A percentile compares a stretch with the other conserved stretches of the same genome.
Conservation (phyloP, 1,284 basidiomycete genomes). For the Coniophora puteana region DNA sequence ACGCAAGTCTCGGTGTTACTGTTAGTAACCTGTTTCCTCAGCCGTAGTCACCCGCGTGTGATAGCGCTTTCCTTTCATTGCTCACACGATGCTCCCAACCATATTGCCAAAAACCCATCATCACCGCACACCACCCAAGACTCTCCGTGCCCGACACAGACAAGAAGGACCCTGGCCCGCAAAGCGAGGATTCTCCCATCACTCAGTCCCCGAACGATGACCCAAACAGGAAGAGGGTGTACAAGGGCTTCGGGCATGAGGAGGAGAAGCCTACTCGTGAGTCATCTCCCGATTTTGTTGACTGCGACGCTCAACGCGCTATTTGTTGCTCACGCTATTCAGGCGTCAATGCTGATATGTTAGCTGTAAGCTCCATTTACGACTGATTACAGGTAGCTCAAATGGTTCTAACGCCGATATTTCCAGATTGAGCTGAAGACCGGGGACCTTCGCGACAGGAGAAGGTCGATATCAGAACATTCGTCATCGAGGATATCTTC, state of each 20-base stretch:
- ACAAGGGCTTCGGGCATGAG: constrained; percentile 89
- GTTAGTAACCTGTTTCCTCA: no score
- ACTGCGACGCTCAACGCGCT: no score
- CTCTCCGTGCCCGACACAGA: constrained; percentile 41
- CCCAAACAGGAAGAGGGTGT: constrained; percentile 78
- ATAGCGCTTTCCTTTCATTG: no score
- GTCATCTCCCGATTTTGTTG: constrained; percentile 29
- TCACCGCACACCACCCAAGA: neutral
- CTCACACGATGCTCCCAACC: no score
- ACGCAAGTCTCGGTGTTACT: no score
- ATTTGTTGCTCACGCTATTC: neutral
- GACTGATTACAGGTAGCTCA: constrained; percentile 9
- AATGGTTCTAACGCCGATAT: constrained; percentile 9
- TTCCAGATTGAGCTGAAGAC: constrained; percentile 85
- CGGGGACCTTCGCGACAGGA: constrained; percentile 96
- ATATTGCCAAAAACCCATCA: no score
- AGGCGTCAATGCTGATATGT: constrained; percentile 90
- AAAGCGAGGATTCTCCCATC: constrained; percentile 36
- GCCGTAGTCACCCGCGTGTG: no score
- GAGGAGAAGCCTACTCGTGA: constrained; percentile 65
- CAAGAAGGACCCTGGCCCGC: constrained; percentile 63
- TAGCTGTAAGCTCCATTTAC: constrained; percentile 44
- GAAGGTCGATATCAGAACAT: constrained; percentile 97
- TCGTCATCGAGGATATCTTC: constrained; percentile 97
- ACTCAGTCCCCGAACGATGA: constrained; percentile 20